Evolutionary conservation across 805 yeast genomes (phyloP).

Genomic region (Saccharomycopsis oosterbeekiorum): DNA sequence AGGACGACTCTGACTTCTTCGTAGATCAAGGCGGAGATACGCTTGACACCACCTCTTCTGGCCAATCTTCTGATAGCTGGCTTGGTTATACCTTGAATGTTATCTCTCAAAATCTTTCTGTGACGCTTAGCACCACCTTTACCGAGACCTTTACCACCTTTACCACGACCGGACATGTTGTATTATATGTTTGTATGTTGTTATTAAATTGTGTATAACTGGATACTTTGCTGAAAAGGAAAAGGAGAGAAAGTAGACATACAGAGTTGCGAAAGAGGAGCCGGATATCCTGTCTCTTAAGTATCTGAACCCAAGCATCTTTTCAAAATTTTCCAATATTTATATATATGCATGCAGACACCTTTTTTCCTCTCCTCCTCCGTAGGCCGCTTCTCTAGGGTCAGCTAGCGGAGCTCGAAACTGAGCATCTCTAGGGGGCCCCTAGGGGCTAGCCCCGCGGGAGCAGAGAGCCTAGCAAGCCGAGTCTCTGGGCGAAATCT

Average conservation of each 20-base stretch:
- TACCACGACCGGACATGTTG: slow-evolving; percentile 97
- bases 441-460: too few species aligned
- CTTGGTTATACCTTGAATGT: slow-evolving; percentile 99
- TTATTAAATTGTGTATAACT: not conserved
- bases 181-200: slow-evolving; percentile 20
- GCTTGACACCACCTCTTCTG: slow-evolving; percentile 99
- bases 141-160: slow-evolving; percentile 99
- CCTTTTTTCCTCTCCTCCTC: too few species aligned
- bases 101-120: slow-evolving; percentile 98
- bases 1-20: slow-evolving; percentile 98
- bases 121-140: slow-evolving; percentile 99
- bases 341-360: not conserved
- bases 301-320: too few species aligned
- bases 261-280: not conserved
- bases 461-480: too few species aligned
- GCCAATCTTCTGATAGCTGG: slow-evolving; percentile 99
- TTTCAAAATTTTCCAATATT: not conserved
- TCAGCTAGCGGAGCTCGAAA: too few species aligned
- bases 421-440: too few species aligned
- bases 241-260: too few species aligned
- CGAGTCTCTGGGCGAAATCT: too few species aligned
- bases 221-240: too few species aligned
- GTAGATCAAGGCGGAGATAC: slow-evolving; percentile 97
- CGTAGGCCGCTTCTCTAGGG: too few species aligned
- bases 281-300: not conserved